A percentile compares a stretch with the other conserved stretches of the same genome.
Conservation (phyloP, 2,329 filamentous ascomycete genomes). For the Fusarium bactridioides region DNA sequence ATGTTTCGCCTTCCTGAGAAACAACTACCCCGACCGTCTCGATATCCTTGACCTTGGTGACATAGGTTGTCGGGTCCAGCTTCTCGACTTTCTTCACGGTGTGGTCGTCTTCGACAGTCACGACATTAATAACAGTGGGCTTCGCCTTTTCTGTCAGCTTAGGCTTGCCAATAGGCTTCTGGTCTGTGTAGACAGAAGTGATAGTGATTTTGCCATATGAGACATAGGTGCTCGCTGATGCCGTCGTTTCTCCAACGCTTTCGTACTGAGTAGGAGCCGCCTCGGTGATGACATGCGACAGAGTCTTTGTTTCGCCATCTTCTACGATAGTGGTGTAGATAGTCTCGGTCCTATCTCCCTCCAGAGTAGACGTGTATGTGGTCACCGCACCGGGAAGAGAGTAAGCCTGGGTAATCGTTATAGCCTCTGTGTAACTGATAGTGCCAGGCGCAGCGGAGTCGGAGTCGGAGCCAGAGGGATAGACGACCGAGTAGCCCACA, state of each 20-base stretch:
- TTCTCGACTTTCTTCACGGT: slow-evolving; percentile 37
- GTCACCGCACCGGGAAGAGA: slow-evolving; percentile 9
- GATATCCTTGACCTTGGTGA: slow-evolving; percentile 25
- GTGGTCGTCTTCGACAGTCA: slow-evolving; percentile 30
- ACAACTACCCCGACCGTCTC: slow-evolving; percentile 30
- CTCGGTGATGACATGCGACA: slow-evolving; percentile 10
- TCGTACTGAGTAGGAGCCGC: slow-evolving; percentile 13
- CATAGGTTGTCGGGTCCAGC: slow-evolving; percentile 31
- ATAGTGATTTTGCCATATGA: slow-evolving; percentile 37
- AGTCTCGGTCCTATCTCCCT: slow-evolving; percentile 5
- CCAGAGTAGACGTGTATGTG: slow-evolving; percentile 5
- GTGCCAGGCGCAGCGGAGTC: background rate
- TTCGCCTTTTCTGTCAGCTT: slow-evolving; percentile 26
- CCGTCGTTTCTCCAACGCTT: slow-evolving; percentile 35
- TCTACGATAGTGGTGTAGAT: slow-evolving; percentile 16
- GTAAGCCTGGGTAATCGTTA: slow-evolving; percentile 15
- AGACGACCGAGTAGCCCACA: slow-evolving; percentile 15
- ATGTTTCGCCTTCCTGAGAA: slow-evolving; percentile 11
- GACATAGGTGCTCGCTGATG: slow-evolving; percentile 36
- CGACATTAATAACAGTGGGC: slow-evolving; percentile 32
- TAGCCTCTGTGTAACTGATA: background rate
- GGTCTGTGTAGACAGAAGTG: slow-evolving; percentile 33
- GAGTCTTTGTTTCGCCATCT: slow-evolving; percentile 15
- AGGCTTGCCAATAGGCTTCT: slow-evolving; percentile 5
- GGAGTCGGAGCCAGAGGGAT: slow-evolving; percentile 1